Evolutionary conservation across 2,329 filamentous ascomycete species (phyloP), one percentile per base, ranked within the genome.

Genomic region (Epichloe baconii): DNA sequence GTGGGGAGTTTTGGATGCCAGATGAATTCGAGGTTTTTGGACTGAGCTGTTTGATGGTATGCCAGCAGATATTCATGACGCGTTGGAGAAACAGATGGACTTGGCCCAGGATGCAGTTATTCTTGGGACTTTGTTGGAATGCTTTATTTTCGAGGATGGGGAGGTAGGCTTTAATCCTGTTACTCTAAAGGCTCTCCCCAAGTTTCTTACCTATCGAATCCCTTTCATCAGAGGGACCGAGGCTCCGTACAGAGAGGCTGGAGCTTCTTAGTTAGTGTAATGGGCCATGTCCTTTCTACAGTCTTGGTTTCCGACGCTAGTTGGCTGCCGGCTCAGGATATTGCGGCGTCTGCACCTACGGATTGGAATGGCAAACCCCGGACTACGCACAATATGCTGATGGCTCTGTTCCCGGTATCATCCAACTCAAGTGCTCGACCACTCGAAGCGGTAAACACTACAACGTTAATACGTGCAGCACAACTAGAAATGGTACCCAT

Each of bases 21-120:
- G 57, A 58, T 34, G 56, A 60, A 26, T 63, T 62, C 42, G 61
- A 61, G 52, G 51, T 46, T 60, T 65, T 50, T 64, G 59, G 61
- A 47, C 49, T 36, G 54, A 55, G 37, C 42, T 64, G 34, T 59
- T 63, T 31, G 43, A 51, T 38, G 60, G 57, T 12, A 65, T 60
- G 58, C 44, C 59, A 2, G 21, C 45, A 26, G 42, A 60, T 49
- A 54, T 55, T 56, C 57, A 57, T 40, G 58, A 58, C 42, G 54
- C 61, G 17, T 53, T 70, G 40, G 62, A 65, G 46, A 44, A 62
- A 63, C 59, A 62, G 17, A 59, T 68, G 40, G 50, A 54, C 19
- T 54, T 64, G 37, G 57, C 65, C 34, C 62, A 66, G 53, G 59
- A 65, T 49, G 58, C 55, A 5, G 57, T 65, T 14, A 56, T 62